These are phyloP conservation scores for Cucumis melo DNA, from an alignment of 306 rosid species.

Conservation along the genomic window DNA sequence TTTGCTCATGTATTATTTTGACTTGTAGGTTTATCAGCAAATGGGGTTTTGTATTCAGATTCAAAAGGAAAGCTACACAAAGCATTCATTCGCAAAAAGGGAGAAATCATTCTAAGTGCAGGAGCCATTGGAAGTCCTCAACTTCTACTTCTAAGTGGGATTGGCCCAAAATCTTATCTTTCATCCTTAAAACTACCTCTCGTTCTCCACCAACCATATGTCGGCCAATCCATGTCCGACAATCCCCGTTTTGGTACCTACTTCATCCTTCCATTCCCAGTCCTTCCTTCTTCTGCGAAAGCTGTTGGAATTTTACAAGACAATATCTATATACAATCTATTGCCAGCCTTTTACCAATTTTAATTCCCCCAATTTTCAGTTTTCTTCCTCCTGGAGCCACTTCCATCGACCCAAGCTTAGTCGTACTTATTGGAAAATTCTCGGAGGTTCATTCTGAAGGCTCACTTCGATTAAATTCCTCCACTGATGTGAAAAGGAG, in stretches of 20 bases:
- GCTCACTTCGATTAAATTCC: not conserved
- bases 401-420: not conserved
- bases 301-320: not conserved
- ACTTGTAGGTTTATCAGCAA: not conserved
- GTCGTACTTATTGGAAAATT: not conserved
- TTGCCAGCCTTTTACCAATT: not conserved
- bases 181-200: slow-evolving; percentile 7
- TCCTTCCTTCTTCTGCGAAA: not conserved
- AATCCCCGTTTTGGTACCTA: slow-evolving; percentile 3
- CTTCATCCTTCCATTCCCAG: not conserved
- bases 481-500: not conserved
- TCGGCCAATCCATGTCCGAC: slow-evolving; percentile 16
- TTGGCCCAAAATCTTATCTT: slow-evolving; percentile 11
- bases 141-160: slow-evolving; percentile 17
- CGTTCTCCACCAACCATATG: slow-evolving; percentile 1
- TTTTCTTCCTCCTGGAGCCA: not conserved
- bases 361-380: not conserved
- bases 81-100: slow-evolving; percentile 1
- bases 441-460: not conserved
- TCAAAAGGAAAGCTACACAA: slow-evolving; percentile 4
- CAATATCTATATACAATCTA: not conserved
- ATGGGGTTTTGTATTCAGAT: slow-evolving; percentile 13
- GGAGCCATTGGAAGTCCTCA: slow-evolving; percentile 25
- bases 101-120: slow-evolving; percentile 19
- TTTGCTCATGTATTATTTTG: no score